A percentile compares a stretch with the other conserved stretches of the same genome.
Conservation (phyloP, 2,329 filamentous ascomycete species). For the Fusarium compactum region DNA sequence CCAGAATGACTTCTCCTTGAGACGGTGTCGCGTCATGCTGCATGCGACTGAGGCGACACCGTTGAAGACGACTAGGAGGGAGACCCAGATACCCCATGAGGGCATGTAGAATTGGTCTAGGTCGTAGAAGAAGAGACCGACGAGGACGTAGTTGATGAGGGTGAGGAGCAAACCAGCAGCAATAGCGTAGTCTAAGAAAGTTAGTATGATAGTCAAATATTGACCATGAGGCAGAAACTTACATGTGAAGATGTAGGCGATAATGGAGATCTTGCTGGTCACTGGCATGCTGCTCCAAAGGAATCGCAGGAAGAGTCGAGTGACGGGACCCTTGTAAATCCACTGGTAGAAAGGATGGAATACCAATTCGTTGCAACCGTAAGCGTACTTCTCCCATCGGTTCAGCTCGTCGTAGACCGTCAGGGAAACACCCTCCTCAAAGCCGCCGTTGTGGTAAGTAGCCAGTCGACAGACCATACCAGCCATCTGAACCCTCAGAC, state of each 20-base stretch:
- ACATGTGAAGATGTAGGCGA: slow-evolving; percentile 76
- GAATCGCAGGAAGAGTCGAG: slow-evolving; percentile 59
- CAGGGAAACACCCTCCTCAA: slow-evolving; percentile 79
- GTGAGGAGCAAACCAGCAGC: slow-evolving; percentile 75
- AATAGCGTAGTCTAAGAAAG: slow-evolving; percentile 69
- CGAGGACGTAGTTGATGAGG: slow-evolving; percentile 75
- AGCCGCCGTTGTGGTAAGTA: slow-evolving; percentile 75
- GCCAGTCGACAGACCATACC: slow-evolving; percentile 77
- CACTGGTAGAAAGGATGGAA: slow-evolving; percentile 75
- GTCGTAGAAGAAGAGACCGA: slow-evolving; percentile 77
- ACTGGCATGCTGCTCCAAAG: slow-evolving; percentile 62
- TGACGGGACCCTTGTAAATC: slow-evolving; percentile 72
- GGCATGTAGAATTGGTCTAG: slow-evolving; percentile 77
- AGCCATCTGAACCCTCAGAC: slow-evolving; percentile 75
- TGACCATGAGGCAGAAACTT: not conserved
- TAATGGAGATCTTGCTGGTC: slow-evolving; percentile 76
- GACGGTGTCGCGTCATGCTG: slow-evolving; percentile 45
- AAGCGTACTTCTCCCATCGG: slow-evolving; percentile 80
- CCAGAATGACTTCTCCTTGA: slow-evolving; percentile 47
- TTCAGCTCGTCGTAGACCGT: slow-evolving; percentile 79
- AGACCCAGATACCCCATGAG: slow-evolving; percentile 72
- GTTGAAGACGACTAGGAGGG: slow-evolving; percentile 48
- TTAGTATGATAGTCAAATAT: not conserved
- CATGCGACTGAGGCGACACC: slow-evolving; percentile 41
- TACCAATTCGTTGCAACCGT: slow-evolving; percentile 77